These are phyloP conservation scores for Penicillium tannophilum DNA, from an alignment of 495 filamentous ascomycete genomes.

Conservation along the genomic window DNA sequence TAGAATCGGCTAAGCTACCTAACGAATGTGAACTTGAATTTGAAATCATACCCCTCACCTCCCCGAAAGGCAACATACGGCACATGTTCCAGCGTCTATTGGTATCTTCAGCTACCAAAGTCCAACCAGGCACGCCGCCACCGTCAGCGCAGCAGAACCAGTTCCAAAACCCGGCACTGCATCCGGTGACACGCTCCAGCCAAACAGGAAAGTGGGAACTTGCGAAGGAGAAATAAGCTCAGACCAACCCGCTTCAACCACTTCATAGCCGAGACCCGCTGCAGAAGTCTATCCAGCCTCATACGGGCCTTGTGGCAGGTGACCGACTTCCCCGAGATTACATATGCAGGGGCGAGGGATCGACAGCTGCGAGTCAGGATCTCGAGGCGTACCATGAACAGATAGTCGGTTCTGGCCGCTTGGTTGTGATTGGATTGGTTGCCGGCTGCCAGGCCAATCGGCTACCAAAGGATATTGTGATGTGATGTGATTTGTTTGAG, in stretches of 20 bases:
- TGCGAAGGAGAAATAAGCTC: not conserved
- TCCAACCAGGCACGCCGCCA: not conserved
- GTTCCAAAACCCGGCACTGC: not conserved
- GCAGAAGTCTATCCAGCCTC: conserved; percentile 1
- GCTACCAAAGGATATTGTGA: not conserved
- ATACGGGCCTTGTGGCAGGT: not conserved
- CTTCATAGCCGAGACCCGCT: not conserved
- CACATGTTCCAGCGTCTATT: not conserved
- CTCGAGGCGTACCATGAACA: not conserved
- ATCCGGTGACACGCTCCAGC: conserved; percentile 1
- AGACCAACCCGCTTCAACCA: not conserved
- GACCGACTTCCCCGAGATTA: not conserved
- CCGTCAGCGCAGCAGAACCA: not conserved
- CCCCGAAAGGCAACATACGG: not conserved
- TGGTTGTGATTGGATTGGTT: not conserved
- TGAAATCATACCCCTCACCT: not conserved
- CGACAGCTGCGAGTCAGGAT: not conserved
- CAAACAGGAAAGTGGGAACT: not conserved
- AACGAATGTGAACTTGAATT: too few species aligned
- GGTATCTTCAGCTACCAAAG: not conserved
- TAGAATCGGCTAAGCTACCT: not conserved
- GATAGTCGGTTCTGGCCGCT: not conserved
- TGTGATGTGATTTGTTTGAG: not conserved
- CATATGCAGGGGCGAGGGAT: not conserved
- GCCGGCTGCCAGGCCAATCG: not conserved